Conservation (phyloP, 192 early-diverging fungal genomes). For the Coemansia sp. region DNA sequence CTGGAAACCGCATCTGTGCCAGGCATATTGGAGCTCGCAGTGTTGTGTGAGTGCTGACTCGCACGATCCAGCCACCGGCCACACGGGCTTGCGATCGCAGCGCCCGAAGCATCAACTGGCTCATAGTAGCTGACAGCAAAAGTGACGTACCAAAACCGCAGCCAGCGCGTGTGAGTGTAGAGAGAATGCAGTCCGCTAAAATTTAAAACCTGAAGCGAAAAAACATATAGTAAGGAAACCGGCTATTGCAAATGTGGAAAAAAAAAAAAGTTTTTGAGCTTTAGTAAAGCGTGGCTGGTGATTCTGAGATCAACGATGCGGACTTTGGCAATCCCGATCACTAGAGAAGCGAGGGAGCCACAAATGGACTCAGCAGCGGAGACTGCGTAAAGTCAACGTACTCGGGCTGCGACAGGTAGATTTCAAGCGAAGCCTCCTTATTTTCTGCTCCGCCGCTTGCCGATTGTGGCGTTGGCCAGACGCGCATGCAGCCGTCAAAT, state of each 20-base stretch:
- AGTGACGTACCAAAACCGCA: not conserved
- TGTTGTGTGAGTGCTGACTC: not conserved
- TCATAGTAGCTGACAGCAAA: constrained; percentile 15
- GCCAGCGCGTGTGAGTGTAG: not conserved
- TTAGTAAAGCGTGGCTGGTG: not conserved
- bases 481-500: constrained; percentile 47
- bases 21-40: not conserved
- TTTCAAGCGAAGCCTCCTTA: constrained; percentile 25
- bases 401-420: constrained; percentile 42
- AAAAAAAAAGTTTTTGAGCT: not conserved
- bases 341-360: not conserved
- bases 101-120: constrained; percentile 29
- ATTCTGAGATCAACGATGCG: not conserved
- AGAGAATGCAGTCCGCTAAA: no score
- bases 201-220: no score
- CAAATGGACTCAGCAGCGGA: constrained; percentile 24
- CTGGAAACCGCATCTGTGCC: not conserved
- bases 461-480: constrained; percentile 41
- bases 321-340: not conserved
- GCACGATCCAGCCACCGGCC: not conserved
- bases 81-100: constrained; percentile 8
- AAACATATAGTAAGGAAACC: no score
- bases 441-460: not conserved
- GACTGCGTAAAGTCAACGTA: constrained; percentile 31
- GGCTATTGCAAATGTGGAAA: not conserved